Percentiles rank a stretch among this genome's conserved stretches.
Evolutionary conservation across 202 grass and related monocot genomes (phyloP).

Genomic region (Panicum hallii): DNA sequence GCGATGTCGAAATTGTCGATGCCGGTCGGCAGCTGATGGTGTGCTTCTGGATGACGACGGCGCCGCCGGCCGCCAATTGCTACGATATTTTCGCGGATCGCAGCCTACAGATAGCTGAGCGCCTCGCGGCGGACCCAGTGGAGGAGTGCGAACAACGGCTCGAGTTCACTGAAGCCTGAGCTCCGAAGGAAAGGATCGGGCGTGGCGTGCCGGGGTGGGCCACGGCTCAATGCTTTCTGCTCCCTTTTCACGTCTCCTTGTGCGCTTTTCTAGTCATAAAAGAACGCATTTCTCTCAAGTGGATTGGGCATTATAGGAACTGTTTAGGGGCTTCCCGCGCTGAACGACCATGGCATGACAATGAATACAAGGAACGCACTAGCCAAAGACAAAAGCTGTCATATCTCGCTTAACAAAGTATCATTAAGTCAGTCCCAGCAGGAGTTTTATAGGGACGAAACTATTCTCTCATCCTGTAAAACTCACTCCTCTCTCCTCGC

Average conservation of each 20-base stretch:
- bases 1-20: too few relatives aligned
- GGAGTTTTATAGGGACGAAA: too few relatives aligned
- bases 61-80: too few relatives aligned
- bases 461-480: too few relatives aligned
- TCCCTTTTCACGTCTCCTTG: neutral
- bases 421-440: neutral
- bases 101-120: too few relatives aligned
- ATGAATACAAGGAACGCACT: neutral
- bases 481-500: too few relatives aligned
- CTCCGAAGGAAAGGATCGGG: slow-evolving; percentile 11
- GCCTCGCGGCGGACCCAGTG: neutral
- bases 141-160: neutral
- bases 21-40: too few relatives aligned
- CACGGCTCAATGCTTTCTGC: neutral
- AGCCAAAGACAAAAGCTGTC: neutral
- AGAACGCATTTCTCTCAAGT: neutral
- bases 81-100: neutral
- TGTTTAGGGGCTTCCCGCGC: neutral
- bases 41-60: too few relatives aligned
- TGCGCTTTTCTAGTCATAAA: neutral
- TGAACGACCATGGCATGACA: neutral
- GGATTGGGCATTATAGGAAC: neutral
- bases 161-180: neutral
- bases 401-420: neutral
- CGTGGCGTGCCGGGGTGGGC: neutral